Evolutionary conservation across 2,329 filamentous ascomycete species (phyloP), one percentile per base, ranked within the genome.

Genomic region (Colletotrichum orbiculare): DNA sequence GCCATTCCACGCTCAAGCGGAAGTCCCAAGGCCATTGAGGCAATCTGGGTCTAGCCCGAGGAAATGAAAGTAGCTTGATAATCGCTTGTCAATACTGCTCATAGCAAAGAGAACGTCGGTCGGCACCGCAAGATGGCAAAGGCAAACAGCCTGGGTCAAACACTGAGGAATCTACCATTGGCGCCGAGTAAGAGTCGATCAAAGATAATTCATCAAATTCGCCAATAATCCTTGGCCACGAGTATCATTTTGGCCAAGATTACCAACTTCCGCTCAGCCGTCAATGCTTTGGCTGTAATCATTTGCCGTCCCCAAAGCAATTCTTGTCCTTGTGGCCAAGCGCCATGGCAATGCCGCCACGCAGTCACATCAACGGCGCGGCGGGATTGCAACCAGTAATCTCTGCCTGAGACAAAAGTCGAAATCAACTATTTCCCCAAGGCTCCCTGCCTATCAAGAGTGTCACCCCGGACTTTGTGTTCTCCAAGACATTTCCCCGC

Each of bases 261-360:
- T 8, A 13, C 8, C 17, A 33, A 6, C 46, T 49, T 49, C 46
- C 46, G 46, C 25, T 49, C 11, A 49, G n/a, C 46, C 46, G 46
- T 33, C 17, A 10, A 8, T 35, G 34, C 8, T 13, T 33, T 15
- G 6, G 46, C 35, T 49, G 46, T 34, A 12, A 15, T 15, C n/a
- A 34, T 12, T 6, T 34, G 8, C 10, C 6, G 46, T 49, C 34
- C 25, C 11, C 33, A 49, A 35, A 34, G 12, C 17, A 11, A 9
- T 34, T 49, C 46, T 35, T 49, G 46, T 49, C 25, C 10, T n/a
- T 49, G 25, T 34, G 25, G 46, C 46, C 46, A 49, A 49, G 46
- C 17, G 10, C 25, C 46, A 49, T 34, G 46, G 46, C 46, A 49
- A 34, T 34, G 46, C 17, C 46, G 46, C 46, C 46, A 49, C 46